Evolutionary conservation across 345 rosid species (phyloP).

Genomic region (Tarenaya hassleriana): DNA sequence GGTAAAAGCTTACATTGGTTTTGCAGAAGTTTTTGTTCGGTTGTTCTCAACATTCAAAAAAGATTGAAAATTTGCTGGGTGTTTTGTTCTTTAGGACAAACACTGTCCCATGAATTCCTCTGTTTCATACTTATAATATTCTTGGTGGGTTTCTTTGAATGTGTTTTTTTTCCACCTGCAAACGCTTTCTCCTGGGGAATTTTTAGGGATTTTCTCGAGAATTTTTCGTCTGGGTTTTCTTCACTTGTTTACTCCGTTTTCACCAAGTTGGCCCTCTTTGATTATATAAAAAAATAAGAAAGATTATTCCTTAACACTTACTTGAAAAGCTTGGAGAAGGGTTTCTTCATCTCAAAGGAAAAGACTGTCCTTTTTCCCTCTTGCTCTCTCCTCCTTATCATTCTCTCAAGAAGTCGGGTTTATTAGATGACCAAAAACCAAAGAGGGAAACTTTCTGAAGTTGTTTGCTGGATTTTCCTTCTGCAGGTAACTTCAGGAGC

Average conservation of each 20-base stretch:
- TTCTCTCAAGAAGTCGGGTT: not conserved
- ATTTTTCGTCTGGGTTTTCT: slow-evolving; percentile 3
- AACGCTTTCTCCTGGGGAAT: slow-evolving; percentile 13
- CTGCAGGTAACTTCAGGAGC: slow-evolving; percentile 22
- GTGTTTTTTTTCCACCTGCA: slow-evolving; percentile 10
- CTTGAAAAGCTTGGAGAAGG: slow-evolving; percentile 28
- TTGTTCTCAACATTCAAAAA: not conserved
- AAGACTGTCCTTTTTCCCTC: slow-evolving; percentile 19
- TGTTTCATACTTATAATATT: slow-evolving; percentile 13
- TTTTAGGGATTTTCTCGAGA: slow-evolving; percentile 16
- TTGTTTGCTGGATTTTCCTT: slow-evolving; percentile 7
- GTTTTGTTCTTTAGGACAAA: not conserved
- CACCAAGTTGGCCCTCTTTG: slow-evolving; percentile 16
- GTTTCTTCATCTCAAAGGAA: slow-evolving; percentile 33
- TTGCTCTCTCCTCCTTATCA: not conserved
- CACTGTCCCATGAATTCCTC: slow-evolving; percentile 13
- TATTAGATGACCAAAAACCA: not conserved
- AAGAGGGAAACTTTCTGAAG: not conserved
- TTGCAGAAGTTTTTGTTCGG: slow-evolving; percentile 1
- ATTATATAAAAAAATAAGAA: slow-evolving; percentile 4
- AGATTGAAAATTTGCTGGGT: not conserved
- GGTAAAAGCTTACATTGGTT: slow-evolving; percentile 17
- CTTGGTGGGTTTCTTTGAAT: slow-evolving; percentile 23
- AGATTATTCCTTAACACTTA: slow-evolving; percentile 18
- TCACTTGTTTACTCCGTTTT: slow-evolving; percentile 1